A percentile compares a stretch with the other conserved stretches of the same genome.
Conservation (phyloP, 1,139 yeast species). For the Suhomyces ambrosiae region DNA sequence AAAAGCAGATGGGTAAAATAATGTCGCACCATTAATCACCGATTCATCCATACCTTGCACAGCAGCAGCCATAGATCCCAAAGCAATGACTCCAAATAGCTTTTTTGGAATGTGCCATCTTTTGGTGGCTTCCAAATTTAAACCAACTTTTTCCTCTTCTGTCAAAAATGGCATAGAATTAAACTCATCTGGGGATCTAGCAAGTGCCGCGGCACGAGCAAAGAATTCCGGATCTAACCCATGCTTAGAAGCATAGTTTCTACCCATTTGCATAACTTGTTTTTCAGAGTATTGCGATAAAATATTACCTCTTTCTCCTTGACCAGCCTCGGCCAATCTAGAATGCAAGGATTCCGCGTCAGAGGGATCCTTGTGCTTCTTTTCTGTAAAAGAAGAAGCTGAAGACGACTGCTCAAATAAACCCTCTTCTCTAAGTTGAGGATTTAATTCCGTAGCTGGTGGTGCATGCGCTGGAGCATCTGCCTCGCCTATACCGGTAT, state of each 20-base stretch:
- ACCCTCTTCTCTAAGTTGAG: slow-evolving; percentile 18
- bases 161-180: slow-evolving; percentile 58
- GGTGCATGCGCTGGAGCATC: slow-evolving; percentile 9
- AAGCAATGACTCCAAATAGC: slow-evolving; percentile 62
- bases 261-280: slow-evolving; percentile 72
- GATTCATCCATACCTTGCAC: slow-evolving; percentile 94
- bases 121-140: slow-evolving; percentile 61
- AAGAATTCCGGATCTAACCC: slow-evolving; percentile 67
- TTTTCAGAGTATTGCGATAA: slow-evolving; percentile 62
- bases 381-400: slow-evolving; percentile 22
- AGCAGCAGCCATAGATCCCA: slow-evolving; percentile 86
- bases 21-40: slow-evolving; percentile 80
- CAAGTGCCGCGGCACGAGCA: slow-evolving; percentile 74
- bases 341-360: slow-evolving; percentile 32
- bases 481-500: slow-evolving; percentile 8
- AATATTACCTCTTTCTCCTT: slow-evolving; percentile 51
- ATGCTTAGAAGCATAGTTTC: slow-evolving; percentile 63
- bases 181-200: slow-evolving; percentile 63
- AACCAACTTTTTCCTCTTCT: slow-evolving; percentile 61
- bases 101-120: slow-evolving; percentile 66
- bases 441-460: slow-evolving; percentile 5
- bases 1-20: slow-evolving; percentile 61
- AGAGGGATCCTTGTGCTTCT: slow-evolving; percentile 21
- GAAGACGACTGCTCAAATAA: slow-evolving; percentile 26
- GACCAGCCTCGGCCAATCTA: slow-evolving; percentile 25